Conservation (phyloP, 1,284 basidiomycete species). For the Trametes hirsuta region DNA sequence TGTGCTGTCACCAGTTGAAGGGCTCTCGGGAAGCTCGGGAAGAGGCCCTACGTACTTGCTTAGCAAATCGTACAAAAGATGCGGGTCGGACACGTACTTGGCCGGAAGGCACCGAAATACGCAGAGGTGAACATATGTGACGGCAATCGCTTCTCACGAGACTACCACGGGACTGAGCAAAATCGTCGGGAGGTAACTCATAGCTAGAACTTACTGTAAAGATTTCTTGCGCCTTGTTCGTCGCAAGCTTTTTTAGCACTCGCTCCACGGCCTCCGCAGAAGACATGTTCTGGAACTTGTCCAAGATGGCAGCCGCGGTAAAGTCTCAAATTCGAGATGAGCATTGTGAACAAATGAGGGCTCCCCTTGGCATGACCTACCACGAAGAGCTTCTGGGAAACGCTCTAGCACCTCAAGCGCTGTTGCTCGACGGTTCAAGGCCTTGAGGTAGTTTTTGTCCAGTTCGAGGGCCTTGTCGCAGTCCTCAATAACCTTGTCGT, state of each 20-base stretch:
- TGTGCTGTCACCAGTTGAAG: constrained; percentile 83
- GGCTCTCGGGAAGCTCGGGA: constrained; percentile 77
- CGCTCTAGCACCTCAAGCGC: constrained; percentile 84
- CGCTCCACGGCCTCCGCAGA: constrained; percentile 89
- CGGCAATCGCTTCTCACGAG: constrained; percentile 84
- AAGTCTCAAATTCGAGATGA: constrained; percentile 64
- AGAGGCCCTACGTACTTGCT: constrained; percentile 53
- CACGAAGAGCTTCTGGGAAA: constrained; percentile 78
- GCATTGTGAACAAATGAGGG: background rate
- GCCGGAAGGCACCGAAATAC: constrained; percentile 96
- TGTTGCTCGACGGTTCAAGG: constrained; percentile 89
- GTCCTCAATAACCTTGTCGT: constrained; percentile 87
- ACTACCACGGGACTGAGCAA: constrained; percentile 39
- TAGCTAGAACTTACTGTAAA: constrained; percentile 49
- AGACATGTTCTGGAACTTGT: constrained; percentile 86
- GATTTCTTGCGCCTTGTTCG: constrained; percentile 74
- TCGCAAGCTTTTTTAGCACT: constrained; percentile 85
- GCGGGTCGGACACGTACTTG: constrained; percentile 52
- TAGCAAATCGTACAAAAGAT: background rate
- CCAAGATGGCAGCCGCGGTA: constrained; percentile 94
- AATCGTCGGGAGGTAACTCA: background rate
- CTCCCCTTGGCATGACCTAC: constrained; percentile 43
- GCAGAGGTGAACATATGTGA: constrained; percentile 94
- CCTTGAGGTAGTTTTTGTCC: constrained; percentile 91
- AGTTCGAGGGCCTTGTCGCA: constrained; percentile 89